Base-by-base conservation (phyloP, 2,329 filamentous ascomycete genomes). In the Thelonectria rubi region DNA sequence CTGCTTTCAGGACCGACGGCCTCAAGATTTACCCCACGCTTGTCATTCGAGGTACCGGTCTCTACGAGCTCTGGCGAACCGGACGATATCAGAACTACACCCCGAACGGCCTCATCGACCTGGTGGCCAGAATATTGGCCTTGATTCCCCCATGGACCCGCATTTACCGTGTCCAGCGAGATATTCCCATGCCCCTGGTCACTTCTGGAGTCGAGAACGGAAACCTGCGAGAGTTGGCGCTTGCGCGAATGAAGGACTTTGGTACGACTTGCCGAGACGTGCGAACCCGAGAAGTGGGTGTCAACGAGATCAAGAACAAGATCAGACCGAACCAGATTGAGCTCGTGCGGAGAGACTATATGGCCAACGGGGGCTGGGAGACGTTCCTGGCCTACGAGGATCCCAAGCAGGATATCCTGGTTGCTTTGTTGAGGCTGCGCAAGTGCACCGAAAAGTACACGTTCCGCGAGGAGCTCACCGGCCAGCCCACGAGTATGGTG, bases 121-220 rank as follows among this genome's bases (percentile, higher is more conserved):
- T 99, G 15, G 93, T 99, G 0, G 96, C 95, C 3, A 88, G 95
- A n/a, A 99, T 99, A 54, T 81, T 99, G 64, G 95, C 95, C 0
- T 84, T 99, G 2, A 91, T 99, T 0, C 95, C 95, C 1, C 95
- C 95, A 1, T 99, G 95, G 95, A 99, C 96, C 0, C 89, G 95
- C 65, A 99, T 99, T 73, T 99, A 99, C 81, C 93, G 95, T 62
- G 95, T 99, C 0, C 95, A 99, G 81, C 89, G 95, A 76, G 95
- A 99, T 79, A 99, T 99, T 60, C 95, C 95, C n/a, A 99, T 99
- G 95, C 95, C 95, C 1, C 84, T 99, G 21, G 96, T 99, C n/a
- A 98, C 95, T 0, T 97, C 94, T 1, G 95, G 95, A 42, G 95
- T 99, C 0, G 95, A 99, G 79, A 99, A 99, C 70, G 95, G 95